Evolutionary conservation across 768 basidiomycete species (phyloP).

Genomic region (Saitozyma podzolica): DNA sequence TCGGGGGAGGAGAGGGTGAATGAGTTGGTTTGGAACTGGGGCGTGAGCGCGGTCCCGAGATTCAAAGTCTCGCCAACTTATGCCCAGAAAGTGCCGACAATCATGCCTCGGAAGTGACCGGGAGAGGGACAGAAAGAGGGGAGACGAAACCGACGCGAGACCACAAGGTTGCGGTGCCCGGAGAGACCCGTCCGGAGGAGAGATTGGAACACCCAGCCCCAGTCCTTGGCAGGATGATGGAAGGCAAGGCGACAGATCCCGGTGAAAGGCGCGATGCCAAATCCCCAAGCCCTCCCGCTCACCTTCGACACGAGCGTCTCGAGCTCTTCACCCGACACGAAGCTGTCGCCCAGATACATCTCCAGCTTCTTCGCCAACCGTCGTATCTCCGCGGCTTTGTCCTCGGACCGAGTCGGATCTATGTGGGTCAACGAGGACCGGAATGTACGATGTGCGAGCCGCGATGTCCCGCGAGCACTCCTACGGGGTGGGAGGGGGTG

Average conservation of each 20-base stretch:
- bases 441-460: background rate
- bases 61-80: too few species aligned
- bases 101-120: too few species aligned
- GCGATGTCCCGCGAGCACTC: background rate
- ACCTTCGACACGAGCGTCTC: constrained; percentile 61
- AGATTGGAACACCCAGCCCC: constrained; percentile 12
- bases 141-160: too few species aligned
- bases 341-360: constrained; percentile 4
- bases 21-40: constrained; percentile 85
- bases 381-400: background rate
- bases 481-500: background rate
- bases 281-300: constrained; percentile 44
- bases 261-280: too few species aligned
- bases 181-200: background rate
- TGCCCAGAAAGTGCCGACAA: too few species aligned
- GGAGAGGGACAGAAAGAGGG: too few species aligned
- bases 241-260: too few species aligned
- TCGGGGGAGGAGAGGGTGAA: constrained; percentile 79
- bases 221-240: constrained; percentile 54
- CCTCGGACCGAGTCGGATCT: constrained; percentile 51
- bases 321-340: constrained; percentile 58
- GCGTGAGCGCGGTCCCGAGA: background rate
- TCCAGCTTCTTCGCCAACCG: background rate
- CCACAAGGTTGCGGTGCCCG: too few species aligned
- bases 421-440: background rate